phyloP scores from a whole-genome alignment of 768 basidiomycete species.

The Krasilnikovozyma curviuscula region DNA sequence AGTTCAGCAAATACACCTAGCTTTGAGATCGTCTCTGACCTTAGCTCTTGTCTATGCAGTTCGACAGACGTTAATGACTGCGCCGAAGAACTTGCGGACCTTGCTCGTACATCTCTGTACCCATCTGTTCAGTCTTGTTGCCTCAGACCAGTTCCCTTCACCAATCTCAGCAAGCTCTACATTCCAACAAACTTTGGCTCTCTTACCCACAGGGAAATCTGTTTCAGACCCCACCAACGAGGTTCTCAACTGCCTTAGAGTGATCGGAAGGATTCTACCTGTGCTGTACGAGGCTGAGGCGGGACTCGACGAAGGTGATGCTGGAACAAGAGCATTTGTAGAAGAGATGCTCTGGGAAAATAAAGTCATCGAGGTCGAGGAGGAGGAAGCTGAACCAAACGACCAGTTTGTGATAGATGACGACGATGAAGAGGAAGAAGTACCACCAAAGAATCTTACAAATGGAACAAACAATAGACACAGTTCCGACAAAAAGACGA shows the following conservation, averaged over 20 bases:
- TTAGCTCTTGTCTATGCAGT: conserved; percentile 32
- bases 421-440: conserved; percentile 51
- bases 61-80: conserved; percentile 55
- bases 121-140: conserved; percentile 22
- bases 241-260: conserved; percentile 75
- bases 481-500: not conserved
- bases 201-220: not conserved
- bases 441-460: conserved; percentile 9
- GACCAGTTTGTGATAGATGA: not conserved
- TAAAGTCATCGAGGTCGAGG: conserved; percentile 33
- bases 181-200: not conserved
- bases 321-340: conserved; percentile 35
- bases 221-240: conserved; percentile 46
- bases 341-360: conserved; percentile 65
- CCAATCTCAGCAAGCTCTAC: conserved; percentile 1
- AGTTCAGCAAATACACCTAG: conserved; percentile 20
- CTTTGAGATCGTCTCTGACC: not conserved
- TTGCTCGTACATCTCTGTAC: conserved; percentile 49
- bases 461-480: conserved; percentile 1
- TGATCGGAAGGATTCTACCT: conserved; percentile 72
- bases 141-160: conserved; percentile 18
- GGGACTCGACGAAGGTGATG: conserved; percentile 8
- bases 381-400: conserved; percentile 13
- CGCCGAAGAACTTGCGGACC: conserved; percentile 70
- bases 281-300: conserved; percentile 43